These are phyloP conservation scores for Xylaria sp. DNA, from an alignment of 2,329 filamentous ascomycete genomes.

Conservation along the genomic window DNA sequence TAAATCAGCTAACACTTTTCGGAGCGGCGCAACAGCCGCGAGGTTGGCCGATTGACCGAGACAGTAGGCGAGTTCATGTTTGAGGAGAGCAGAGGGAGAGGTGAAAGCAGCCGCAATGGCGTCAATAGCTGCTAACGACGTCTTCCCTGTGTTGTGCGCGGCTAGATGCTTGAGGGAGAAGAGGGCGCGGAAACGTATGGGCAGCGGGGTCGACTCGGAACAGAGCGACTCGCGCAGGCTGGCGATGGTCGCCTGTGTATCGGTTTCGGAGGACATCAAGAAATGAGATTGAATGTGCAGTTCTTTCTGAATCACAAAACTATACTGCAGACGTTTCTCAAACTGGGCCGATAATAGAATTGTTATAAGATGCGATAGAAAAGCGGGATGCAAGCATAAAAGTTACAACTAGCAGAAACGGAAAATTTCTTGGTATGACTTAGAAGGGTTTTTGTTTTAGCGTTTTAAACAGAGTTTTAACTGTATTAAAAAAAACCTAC, in stretches of 20 bases:
- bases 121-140: slow-evolving; percentile 65
- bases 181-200: slow-evolving; percentile 91
- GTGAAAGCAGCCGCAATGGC: slow-evolving; percentile 89
- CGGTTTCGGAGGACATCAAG: slow-evolving; percentile 41
- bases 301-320: neutral
- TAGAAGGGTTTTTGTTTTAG: too few relatives aligned
- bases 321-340: neutral
- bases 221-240: slow-evolving; percentile 79
- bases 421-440: too few relatives aligned
- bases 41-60: slow-evolving; percentile 87
- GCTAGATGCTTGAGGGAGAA: slow-evolving; percentile 98
- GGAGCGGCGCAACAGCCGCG: slow-evolving; percentile 77
- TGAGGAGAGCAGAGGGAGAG: slow-evolving; percentile 88
- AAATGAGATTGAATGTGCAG: neutral
- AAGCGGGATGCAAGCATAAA: slow-evolving; percentile 14
- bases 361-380: slow-evolving; percentile 33
- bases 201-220: slow-evolving; percentile 83
- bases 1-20: slow-evolving; percentile 77
- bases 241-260: slow-evolving; percentile 59
- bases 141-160: slow-evolving; percentile 72
- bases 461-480: too few relatives aligned
- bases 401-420: too few relatives aligned
- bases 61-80: slow-evolving; percentile 98
- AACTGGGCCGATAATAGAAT: neutral
- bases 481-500: too few relatives aligned